phyloP scores from a whole-genome alignment of 306 rosid genomes.

The Calophaca sinica region DNA sequence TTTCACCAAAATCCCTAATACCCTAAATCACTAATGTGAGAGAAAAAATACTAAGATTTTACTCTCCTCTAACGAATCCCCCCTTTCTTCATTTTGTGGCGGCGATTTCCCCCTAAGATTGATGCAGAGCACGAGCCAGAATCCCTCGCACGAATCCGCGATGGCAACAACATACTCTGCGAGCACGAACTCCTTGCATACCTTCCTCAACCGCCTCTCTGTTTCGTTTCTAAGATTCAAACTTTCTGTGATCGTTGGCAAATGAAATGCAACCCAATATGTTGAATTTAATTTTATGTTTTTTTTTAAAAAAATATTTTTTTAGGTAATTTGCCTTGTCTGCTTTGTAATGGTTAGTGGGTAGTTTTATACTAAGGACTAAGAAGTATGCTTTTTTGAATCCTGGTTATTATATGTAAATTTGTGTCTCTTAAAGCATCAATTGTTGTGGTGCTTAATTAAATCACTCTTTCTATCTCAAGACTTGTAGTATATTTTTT shows the following conservation, averaged over 20 bases:
- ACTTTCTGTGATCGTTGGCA: background rate
- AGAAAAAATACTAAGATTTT: no score
- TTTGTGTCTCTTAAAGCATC: background rate
- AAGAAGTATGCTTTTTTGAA: constrained; percentile 17
- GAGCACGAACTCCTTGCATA: constrained; percentile 80
- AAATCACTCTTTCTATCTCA: no score
- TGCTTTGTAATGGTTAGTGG: background rate
- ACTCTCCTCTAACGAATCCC: no score
- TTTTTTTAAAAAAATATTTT: no score
- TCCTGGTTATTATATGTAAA: background rate
- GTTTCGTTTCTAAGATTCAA: constrained; percentile 10
- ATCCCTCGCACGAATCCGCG: no score
- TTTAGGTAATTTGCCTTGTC: background rate
- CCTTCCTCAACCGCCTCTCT: no score
- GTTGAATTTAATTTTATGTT: constrained; percentile 1
- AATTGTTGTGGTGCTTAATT: background rate
- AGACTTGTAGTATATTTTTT: background rate
- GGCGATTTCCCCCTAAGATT: no score
- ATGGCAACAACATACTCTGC: no score
- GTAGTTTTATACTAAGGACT: constrained; percentile 10
- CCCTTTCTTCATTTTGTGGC: no score
- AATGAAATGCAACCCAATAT: constrained; percentile 29
- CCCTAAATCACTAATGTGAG: no score
- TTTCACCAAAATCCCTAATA: no score
- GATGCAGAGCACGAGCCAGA: no score